phyloP scores from a whole-genome alignment of 208 protist species.

The Wallacemonas sp. region DNA sequence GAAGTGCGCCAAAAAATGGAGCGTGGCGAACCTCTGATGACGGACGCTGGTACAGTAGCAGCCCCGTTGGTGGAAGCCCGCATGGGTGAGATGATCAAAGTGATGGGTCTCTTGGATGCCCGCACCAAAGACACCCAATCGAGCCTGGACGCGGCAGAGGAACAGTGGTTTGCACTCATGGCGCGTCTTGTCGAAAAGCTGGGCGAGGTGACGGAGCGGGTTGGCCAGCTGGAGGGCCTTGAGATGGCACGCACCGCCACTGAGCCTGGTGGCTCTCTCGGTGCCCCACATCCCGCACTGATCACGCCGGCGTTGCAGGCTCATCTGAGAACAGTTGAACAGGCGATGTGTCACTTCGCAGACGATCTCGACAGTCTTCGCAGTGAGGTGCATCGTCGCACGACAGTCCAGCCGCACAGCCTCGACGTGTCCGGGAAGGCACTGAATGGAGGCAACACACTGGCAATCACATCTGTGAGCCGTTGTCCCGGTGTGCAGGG shows the following conservation, averaged over 20 bases:
- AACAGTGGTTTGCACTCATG: conserved; percentile 29
- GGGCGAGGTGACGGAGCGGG: conserved; percentile 13
- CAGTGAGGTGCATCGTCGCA: background rate
- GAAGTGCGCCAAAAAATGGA: background rate
- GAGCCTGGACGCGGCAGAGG: conserved; percentile 22
- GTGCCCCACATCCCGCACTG: background rate
- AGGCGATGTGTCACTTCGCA: conserved; percentile 13
- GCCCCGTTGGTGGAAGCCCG: background rate
- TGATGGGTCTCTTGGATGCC: conserved; percentile 29
- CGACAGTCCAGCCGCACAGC: too few species aligned
- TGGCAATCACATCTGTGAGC: too few species aligned
- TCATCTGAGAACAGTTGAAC: background rate
- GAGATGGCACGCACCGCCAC: background rate
- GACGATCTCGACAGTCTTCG: conserved; percentile 11
- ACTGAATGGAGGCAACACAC: too few species aligned
- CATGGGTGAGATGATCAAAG: conserved; percentile 29
- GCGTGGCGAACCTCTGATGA: background rate
- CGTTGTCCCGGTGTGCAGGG: too few species aligned
- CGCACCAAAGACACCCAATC: conserved; percentile 36
- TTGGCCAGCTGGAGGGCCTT: conserved; percentile 5
- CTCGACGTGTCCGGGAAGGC: too few species aligned
- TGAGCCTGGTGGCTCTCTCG: background rate
- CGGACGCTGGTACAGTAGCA: background rate
- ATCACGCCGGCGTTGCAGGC: background rate
- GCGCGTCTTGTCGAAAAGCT: conserved; percentile 25